Base-by-base conservation (phyloP, 306 rosid genomes). In the Quercus parvula region DNA sequence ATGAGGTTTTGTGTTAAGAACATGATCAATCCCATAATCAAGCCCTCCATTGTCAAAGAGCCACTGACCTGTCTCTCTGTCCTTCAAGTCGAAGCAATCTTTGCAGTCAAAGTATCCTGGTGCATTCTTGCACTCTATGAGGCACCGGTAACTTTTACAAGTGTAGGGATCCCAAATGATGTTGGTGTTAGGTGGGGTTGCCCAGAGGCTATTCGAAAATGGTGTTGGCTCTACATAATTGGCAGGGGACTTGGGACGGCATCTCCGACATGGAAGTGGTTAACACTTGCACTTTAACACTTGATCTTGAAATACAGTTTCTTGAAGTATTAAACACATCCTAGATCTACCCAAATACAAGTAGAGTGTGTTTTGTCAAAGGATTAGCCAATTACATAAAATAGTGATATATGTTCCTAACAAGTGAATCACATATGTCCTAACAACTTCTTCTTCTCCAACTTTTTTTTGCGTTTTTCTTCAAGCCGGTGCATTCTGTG, bases 251-350 rank as follows among this genome's bases (percentile, higher is more conserved):
- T 79, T 86, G 5, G 92, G 80, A 66, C 15, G 89, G 70, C 90
- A 89, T 77, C 90, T 78, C 55, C 89, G 63, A 55, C 86, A 82
- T 56, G 92, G 92, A 28, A 89, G 81, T 0, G 90, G 92, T 28
- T 24, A 24, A 24, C 24, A 24, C 24, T 24, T 24, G 24, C 24
- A 24, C 24, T 24, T 24, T 24, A 24, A 24, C 24, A 24, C 24
- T 24, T 24, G 24, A 24, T 24, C 24, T 24, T 24, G 24, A 24
- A 24, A 24, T 1, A 24, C 24, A 24, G 1, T 24, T 24, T 24
- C 24, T 24, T 24, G 1, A 24, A 24, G 24, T 24, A 24, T 24
- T 24, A 24, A 24, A 24, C 24, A 24, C 24, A 24, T 24, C 24
- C 24, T 24, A 24, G 24, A 24, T 24, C 24, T 24, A 24, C 24